Evolutionary conservation across 1,139 yeast genomes (phyloP), one percentile per base, ranked within the genome.

Genomic region (Citeromyces hawaiiensis): DNA sequence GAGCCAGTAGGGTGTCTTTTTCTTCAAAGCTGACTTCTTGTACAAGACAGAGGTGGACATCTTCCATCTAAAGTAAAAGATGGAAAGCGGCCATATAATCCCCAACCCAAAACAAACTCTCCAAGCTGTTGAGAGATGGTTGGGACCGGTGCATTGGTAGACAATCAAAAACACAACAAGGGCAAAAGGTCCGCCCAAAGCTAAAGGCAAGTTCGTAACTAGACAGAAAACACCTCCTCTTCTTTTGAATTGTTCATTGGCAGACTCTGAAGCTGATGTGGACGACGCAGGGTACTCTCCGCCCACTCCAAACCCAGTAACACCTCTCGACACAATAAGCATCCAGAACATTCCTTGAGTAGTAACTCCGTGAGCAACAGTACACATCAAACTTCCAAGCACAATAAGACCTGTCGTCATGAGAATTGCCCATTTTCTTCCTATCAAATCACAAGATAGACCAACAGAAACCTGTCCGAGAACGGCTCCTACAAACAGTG

Each of bases 171-270:
- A 82, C 35, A 80, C 65, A 42, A 68, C 64, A 41, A 77, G 56
- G n/a, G 86, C 83, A 55, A 82, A 76, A 14, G 91, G 91, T 7
- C 86, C 86, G 43, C 93, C 91, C 38, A 81, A 65, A 3, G 83
- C 66, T 37, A 82, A 60, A 3, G 91, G 91, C 38, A 82, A 61
- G 54, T 82, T 82, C 7, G 91, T 81, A 16, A 76, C 80, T 54
- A 81, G 48, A 36, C 73, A 68, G 49, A 81, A 78, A 4, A 71
- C 67, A 29, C 76, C 70, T 38, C 88, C 87, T 54, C 88, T 66
- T 50, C 68, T 66, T 50, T 66, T 73, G 37, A 69, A 65, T 2
- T 76, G 64, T 45, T 72, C 76, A 47, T 73, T 71, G 2, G 75
- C 75, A 25, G 76, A 73, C 49, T 70, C 76, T 36, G 66, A 64